A percentile compares a stretch with the other conserved stretches of the same genome.
Evolutionary conservation across 2,329 filamentous ascomycete genomes (phyloP).

Genomic region (Leptographium procerum): DNA sequence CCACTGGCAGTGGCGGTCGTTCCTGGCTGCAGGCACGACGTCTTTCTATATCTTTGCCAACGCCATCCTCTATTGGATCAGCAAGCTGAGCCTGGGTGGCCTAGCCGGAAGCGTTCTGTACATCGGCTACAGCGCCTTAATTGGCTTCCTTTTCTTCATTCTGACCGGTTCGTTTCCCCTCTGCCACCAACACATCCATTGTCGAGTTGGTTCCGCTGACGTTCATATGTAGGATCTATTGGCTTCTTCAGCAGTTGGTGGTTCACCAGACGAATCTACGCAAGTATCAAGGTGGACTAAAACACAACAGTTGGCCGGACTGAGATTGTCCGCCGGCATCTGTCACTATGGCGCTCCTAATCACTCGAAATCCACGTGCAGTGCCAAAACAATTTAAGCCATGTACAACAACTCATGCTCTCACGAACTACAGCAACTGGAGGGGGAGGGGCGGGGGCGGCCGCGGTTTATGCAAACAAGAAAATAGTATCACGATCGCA

Average conservation of each 20-base stretch:
- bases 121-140: constrained; percentile 79
- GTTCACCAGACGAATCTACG: constrained; percentile 88
- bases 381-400: background rate
- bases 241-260: constrained; percentile 92
- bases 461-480: background rate
- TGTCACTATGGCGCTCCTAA: background rate
- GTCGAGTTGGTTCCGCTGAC: background rate
- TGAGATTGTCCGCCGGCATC: background rate
- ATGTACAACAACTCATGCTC: constrained; percentile 1
- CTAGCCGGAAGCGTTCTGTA: constrained; percentile 84
- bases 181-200: background rate
- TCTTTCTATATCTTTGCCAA: constrained; percentile 88
- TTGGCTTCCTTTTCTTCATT: constrained; percentile 87
- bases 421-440: background rate
- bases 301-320: no score
- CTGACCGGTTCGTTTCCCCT: constrained; percentile 58
- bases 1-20: constrained; percentile 97
- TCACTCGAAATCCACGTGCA: background rate
- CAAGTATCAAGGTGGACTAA: constrained; percentile 96
- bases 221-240: constrained; percentile 59
- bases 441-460: background rate
- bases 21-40: constrained; percentile 81
- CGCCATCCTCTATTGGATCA: constrained; percentile 81
- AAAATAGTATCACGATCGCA: background rate
- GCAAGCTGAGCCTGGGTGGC: constrained; percentile 74